A percentile compares a stretch with the other conserved stretches of the same genome.
Conservation (phyloP, 2,329 filamentous ascomycete genomes). For the Fusarium pseudoanthophilum region DNA sequence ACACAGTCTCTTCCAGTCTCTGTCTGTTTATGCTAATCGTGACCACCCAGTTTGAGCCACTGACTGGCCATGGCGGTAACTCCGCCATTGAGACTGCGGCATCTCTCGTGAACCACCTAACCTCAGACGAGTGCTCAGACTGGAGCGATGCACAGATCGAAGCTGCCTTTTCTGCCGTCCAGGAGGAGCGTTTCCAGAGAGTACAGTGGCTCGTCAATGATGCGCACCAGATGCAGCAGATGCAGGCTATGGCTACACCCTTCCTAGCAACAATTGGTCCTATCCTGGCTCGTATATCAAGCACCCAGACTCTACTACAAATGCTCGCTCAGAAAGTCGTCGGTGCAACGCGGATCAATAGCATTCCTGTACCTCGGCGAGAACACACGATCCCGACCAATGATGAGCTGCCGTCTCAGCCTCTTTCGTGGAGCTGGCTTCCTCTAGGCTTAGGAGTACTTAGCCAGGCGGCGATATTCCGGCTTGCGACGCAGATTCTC, state of each 20-base stretch:
- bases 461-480: not conserved
- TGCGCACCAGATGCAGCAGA: not conserved
- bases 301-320: fast-evolving
- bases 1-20: fast-evolving
- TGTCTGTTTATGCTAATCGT: fast-evolving
- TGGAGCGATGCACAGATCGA: not conserved
- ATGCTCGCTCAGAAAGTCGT: fast-evolving
- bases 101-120: not conserved
- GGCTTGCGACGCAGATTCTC: fast-evolving
- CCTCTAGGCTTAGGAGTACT: fast-evolving
- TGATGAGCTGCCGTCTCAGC: not conserved
- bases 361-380: not conserved
- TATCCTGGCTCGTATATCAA: not conserved
- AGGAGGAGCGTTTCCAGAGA: not conserved
- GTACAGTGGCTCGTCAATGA: not conserved
- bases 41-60: not conserved
- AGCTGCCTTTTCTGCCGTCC: not conserved
- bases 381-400: not conserved
- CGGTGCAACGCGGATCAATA: not conserved
- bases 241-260: not conserved
- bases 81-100: constrained; percentile 3
- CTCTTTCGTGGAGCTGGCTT: not conserved
- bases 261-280: not conserved
- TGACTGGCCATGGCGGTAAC: not conserved
- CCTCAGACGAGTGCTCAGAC: not conserved